Conservation (phyloP, 495 filamentous ascomycete species). For the Penicillium salamii region DNA sequence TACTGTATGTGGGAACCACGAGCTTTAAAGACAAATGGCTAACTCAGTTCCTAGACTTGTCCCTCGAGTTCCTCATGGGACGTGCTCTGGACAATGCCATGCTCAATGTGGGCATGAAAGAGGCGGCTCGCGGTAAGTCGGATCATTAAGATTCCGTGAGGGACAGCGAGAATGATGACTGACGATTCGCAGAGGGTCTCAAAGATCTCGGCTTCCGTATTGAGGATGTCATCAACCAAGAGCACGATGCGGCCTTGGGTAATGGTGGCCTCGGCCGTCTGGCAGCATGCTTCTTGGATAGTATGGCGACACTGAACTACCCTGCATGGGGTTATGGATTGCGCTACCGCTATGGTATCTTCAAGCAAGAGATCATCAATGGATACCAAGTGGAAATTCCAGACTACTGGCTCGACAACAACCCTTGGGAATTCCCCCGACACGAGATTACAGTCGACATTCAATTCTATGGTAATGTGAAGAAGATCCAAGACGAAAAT, state of each 20-base stretch:
- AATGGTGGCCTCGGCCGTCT: constrained; percentile 95
- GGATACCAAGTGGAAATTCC: constrained; percentile 97
- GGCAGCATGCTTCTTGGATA: constrained; percentile 95
- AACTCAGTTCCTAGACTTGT: constrained; percentile 57
- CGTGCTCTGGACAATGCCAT: constrained; percentile 96
- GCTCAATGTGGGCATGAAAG: constrained; percentile 89
- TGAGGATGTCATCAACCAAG: constrained; percentile 91
- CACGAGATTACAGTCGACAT: constrained; percentile 94
- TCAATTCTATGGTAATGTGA: constrained; percentile 88
- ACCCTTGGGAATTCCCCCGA: constrained; percentile 97
- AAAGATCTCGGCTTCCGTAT: constrained; percentile 90
- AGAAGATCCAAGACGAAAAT: constrained; percentile 66
- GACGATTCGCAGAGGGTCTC: constrained; percentile 66
- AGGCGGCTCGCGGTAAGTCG: constrained; percentile 68
- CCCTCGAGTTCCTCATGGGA: constrained; percentile 96
- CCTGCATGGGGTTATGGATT: constrained; percentile 97
- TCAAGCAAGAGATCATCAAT: constrained; percentile 98
- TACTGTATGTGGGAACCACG: constrained; percentile 58
- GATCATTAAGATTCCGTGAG: too few species aligned
- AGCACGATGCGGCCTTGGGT: constrained; percentile 93
- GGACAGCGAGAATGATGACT: too few species aligned
- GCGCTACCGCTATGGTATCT: constrained; percentile 95
- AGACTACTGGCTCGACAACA: constrained; percentile 99
- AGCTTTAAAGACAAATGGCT: not conserved
- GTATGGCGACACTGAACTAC: constrained; percentile 88